A percentile compares a stretch with the other conserved stretches of the same genome.
Evolutionary conservation across 2,329 filamentous ascomycete species (phyloP).

Genomic region (Diaporthe sp.): DNA sequence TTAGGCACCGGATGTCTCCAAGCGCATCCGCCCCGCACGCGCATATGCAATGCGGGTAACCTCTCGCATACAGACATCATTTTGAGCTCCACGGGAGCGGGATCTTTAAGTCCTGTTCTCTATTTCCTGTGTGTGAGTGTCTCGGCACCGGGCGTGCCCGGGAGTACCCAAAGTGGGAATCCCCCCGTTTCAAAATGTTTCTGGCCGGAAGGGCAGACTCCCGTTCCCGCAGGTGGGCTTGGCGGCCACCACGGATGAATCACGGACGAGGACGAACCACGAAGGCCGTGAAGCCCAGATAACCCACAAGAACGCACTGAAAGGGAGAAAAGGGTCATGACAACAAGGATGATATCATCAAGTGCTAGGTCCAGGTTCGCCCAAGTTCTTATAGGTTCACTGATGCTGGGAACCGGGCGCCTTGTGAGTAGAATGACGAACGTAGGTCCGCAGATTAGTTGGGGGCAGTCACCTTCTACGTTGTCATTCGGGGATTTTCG

Average conservation of each 20-base stretch:
- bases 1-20: slow-evolving; percentile 4
- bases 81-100: neutral
- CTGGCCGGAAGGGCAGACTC: slow-evolving; percentile 11
- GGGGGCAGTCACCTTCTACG: too few species aligned
- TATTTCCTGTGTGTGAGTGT: neutral
- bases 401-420: neutral
- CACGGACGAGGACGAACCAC: neutral
- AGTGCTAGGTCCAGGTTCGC: neutral
- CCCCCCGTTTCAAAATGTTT: slow-evolving; percentile 28
- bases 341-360: neutral
- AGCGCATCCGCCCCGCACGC: neutral
- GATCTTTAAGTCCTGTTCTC: neutral
- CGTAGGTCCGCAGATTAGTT: too few species aligned
- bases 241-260: slow-evolving; percentile 18
- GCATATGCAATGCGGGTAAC: neutral
- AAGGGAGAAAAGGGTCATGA: too few species aligned
- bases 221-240: slow-evolving; percentile 28
- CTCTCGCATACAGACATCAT: neutral
- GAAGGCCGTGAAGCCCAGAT: neutral
- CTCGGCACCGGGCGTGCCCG: slow-evolving; percentile 23
- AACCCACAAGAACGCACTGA: neutral
- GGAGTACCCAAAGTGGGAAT: neutral
- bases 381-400: neutral
- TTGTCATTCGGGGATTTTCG: too few species aligned
- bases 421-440: neutral